phyloP scores from a whole-genome alignment of 2,329 filamentous ascomycete species.

The Orbilia blumenaviensis region DNA sequence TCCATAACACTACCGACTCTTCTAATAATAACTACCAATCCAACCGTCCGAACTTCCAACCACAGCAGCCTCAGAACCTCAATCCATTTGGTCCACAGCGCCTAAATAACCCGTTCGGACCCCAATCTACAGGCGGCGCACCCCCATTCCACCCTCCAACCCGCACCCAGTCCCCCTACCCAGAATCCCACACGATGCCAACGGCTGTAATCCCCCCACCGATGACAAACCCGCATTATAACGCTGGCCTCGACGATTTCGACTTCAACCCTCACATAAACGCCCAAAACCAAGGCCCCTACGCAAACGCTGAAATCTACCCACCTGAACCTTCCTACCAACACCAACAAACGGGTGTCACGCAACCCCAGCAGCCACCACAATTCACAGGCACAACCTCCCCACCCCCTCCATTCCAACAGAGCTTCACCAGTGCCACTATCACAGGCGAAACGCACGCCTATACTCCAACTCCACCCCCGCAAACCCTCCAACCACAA shows the following conservation, averaged over 20 bases:
- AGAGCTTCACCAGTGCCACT: conserved; percentile 24
- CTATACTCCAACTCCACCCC: conserved; percentile 20
- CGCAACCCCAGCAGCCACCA: conserved; percentile 14
- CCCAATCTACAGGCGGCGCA: conserved; percentile 12
- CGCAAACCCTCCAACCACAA: background rate
- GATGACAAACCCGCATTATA: background rate
- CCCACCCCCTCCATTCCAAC: conserved; percentile 34
- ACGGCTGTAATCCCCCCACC: conserved; percentile 6
- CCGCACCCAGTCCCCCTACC: conserved; percentile 47
- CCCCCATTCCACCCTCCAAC: conserved; percentile 36
- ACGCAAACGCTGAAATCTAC: conserved; percentile 51
- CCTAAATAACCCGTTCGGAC: conserved; percentile 44
- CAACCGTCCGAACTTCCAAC: conserved; percentile 41
- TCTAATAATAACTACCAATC: conserved; percentile 19
- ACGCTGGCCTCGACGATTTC: conserved; percentile 23
- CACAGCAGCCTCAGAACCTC: conserved; percentile 25
- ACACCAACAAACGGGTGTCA: conserved; percentile 35
- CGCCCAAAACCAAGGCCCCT: conserved; percentile 51
- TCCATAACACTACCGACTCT: conserved; percentile 4
- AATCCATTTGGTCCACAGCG: conserved; percentile 50
- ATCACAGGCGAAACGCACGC: conserved; percentile 18
- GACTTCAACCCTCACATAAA: conserved; percentile 53
- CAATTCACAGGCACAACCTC: conserved; percentile 36
- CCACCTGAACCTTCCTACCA: conserved; percentile 47
- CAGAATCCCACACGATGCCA: conserved; percentile 45